phyloP scores from a whole-genome alignment of 495 filamentous ascomycete species.

The Pseudevernia furfuracea region DNA sequence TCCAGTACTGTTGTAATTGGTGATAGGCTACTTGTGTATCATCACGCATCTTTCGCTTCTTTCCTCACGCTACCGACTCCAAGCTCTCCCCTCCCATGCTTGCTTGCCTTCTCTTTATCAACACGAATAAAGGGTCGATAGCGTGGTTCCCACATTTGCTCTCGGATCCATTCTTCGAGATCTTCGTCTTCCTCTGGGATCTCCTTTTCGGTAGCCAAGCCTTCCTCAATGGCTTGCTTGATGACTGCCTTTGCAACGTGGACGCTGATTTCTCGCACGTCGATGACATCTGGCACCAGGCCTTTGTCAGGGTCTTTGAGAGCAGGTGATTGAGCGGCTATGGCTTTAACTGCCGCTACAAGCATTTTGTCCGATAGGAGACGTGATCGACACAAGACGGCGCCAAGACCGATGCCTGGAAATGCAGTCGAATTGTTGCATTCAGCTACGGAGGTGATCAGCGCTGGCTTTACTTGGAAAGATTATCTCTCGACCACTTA shows the following conservation, averaged over 20 bases:
- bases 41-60: constrained; percentile 5
- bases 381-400: constrained; percentile 56
- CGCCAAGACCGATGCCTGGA: constrained; percentile 77
- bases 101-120: constrained; percentile 39
- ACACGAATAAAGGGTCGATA: constrained; percentile 61
- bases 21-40: no score
- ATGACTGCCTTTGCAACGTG: constrained; percentile 76
- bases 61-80: constrained; percentile 35
- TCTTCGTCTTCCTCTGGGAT: constrained; percentile 50
- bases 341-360: constrained; percentile 65
- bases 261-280: constrained; percentile 69
- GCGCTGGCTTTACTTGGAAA: not conserved
- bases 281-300: constrained; percentile 67
- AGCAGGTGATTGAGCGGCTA: constrained; percentile 64
- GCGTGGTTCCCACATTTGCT: constrained; percentile 83
- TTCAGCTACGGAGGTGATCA: constrained; percentile 46
- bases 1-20: no score
- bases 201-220: constrained; percentile 49
- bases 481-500: constrained; percentile 23
- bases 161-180: constrained; percentile 71
- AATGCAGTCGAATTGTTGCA: constrained; percentile 90
- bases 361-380: constrained; percentile 71
- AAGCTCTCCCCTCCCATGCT: constrained; percentile 53
- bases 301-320: constrained; percentile 48
- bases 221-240: constrained; percentile 59